Evolutionary conservation across 352 stramenopile genomes (phyloP).

Genomic region (Thalassiosira mediterranea): DNA sequence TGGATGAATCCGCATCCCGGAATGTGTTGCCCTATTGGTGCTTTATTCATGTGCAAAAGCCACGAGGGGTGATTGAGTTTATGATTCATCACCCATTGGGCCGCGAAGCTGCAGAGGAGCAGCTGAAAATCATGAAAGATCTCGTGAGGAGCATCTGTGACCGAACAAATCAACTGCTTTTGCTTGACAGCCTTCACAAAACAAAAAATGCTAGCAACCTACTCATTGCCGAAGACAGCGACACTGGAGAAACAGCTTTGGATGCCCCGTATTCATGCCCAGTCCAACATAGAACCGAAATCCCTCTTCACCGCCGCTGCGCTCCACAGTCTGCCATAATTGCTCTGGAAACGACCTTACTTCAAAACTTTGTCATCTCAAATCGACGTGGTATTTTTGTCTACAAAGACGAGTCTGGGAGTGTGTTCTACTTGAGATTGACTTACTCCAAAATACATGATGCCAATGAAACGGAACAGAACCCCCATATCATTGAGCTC

Average conservation of each 20-base stretch:
- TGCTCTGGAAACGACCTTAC: conserved; percentile 65
- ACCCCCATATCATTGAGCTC: conserved; percentile 62
- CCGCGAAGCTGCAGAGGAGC: conserved; percentile 41
- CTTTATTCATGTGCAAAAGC: conserved; percentile 60
- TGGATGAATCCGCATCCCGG: conserved; percentile 39
- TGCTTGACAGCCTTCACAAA: conserved; percentile 74
- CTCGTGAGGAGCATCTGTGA: conserved; percentile 55
- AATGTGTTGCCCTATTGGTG: conserved; percentile 70
- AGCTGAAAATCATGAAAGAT: conserved; percentile 34
- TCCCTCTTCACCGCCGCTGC: conserved; percentile 67
- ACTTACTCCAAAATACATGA: conserved; percentile 43
- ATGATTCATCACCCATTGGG: conserved; percentile 76
- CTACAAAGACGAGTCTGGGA: conserved; percentile 76
- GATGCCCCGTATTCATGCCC: conserved; percentile 57
- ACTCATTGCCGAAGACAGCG: conserved; percentile 54
- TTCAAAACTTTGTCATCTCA: conserved; percentile 79
- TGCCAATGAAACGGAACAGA: conserved; percentile 37
- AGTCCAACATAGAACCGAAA: conserved; percentile 59
- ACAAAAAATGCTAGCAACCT: conserved; percentile 63
- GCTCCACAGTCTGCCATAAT: conserved; percentile 62
- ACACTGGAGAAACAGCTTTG: conserved; percentile 5
- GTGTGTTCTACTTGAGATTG: conserved; percentile 81
- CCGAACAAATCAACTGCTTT: conserved; percentile 70
- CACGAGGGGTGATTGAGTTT: conserved; percentile 52
- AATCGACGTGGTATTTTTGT: conserved; percentile 73